These are phyloP conservation scores for Dothistroma septosporum DNA, from an alignment of 2,329 filamentous ascomycete species.

Conservation along the genomic window DNA sequence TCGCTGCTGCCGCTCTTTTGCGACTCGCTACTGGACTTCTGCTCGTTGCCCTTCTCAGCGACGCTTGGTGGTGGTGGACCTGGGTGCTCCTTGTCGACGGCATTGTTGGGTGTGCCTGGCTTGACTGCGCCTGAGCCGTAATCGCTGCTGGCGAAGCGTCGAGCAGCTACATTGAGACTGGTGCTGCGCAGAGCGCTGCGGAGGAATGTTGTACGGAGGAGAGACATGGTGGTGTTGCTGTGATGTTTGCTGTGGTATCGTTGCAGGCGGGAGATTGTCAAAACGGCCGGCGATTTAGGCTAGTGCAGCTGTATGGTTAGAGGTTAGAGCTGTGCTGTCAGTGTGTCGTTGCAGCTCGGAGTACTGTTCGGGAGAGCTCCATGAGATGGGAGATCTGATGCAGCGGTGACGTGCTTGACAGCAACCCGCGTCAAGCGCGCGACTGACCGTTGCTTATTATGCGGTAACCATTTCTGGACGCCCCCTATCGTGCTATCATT, in stretches of 20 bases:
- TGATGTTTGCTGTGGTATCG: background rate
- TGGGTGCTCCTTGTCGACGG: constrained; percentile 7
- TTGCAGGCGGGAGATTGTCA: background rate
- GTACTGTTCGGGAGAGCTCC: background rate
- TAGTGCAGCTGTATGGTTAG: background rate
- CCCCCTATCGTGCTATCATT: background rate
- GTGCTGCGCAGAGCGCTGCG: background rate
- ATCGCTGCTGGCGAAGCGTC: constrained; percentile 1
- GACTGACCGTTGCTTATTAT: background rate
- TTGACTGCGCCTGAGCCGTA: constrained; percentile 10
- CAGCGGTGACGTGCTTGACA: background rate
- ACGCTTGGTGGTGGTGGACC: constrained; percentile 6
- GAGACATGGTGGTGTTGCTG: background rate
- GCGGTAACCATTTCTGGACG: background rate
- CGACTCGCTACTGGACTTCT: background rate
- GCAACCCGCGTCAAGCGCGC: background rate
- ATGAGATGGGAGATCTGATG: background rate
- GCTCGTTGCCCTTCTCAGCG: constrained; percentile 1
- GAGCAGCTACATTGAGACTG: background rate
- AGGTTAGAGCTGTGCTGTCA: background rate
- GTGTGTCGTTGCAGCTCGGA: background rate
- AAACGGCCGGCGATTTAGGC: background rate
- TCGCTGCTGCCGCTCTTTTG: background rate
- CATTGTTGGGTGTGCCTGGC: background rate
- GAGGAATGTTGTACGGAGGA: constrained; percentile 3